Percentiles rank a stretch among this genome's conserved stretches.
Evolutionary conservation across 1,139 yeast genomes (phyloP).

Genomic region (Hansenula sp.): DNA sequence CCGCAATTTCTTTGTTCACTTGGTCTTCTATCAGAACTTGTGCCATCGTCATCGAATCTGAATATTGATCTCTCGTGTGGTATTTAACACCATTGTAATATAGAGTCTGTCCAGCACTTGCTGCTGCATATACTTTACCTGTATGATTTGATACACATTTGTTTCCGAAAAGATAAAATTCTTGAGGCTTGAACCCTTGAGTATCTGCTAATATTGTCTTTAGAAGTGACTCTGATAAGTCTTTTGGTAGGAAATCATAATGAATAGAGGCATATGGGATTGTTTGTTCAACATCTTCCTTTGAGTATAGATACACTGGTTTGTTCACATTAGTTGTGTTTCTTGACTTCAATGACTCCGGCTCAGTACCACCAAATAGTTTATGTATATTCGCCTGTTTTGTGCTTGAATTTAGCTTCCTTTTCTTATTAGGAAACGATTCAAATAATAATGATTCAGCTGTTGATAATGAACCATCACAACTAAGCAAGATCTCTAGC

Average conservation of each 20-base stretch:
- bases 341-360: conserved; percentile 4
- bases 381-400: conserved; percentile 22
- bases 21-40: conserved; percentile 37
- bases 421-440: conserved; percentile 18
- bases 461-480: conserved; percentile 34
- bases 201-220: conserved; percentile 36
- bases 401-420: conserved; percentile 10
- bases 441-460: conserved; percentile 30
- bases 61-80: conserved; percentile 27
- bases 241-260: conserved; percentile 45
- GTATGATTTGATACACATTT: conserved; percentile 51
- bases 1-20: conserved; percentile 34
- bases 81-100: conserved; percentile 36
- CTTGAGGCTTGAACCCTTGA: conserved; percentile 32
- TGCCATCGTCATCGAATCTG: conserved; percentile 35
- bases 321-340: conserved; percentile 17
- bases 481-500: conserved; percentile 33
- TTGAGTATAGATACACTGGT: conserved; percentile 29
- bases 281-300: conserved; percentile 37
- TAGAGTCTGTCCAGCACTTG: conserved; percentile 21
- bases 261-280: conserved; percentile 47
- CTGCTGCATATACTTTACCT: conserved; percentile 25
- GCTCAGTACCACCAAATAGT: conserved; percentile 9
- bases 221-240: conserved; percentile 42
- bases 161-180: conserved; percentile 59